Base-by-base conservation (phyloP, 1,284 basidiomycete species). In the Xerocomus minutiporus region DNA sequence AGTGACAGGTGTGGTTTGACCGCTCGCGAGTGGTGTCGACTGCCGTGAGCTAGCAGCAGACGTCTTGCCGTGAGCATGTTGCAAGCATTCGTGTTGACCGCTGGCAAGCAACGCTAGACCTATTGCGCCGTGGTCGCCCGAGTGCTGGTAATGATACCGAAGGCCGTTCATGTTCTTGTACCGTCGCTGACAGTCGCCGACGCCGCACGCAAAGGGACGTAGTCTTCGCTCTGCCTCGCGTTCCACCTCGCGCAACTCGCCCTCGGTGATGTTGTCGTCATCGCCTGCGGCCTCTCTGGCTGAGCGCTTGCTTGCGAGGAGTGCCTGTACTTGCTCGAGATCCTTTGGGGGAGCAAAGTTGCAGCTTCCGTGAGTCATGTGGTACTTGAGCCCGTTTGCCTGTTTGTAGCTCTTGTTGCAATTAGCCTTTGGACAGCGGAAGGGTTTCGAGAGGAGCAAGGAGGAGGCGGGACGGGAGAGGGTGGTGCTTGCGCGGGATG, bases 361-460 rank as follows among this genome's bases (percentile, higher is more conserved):
- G 73, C 94, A 98, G 60, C 89, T 90, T 4, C 96, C 91, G 67
- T 93, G 91, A 17, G 92, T 88, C 71, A 95, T 88, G 73, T 99
- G 96, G 73, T 98, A 98, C 77, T 99, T 98, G 63, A 99, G 79
- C 1, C 91, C 91, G 66, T 93, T 93, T 56, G 93, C 93, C 74
- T 98, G 96, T 78, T 98, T 98, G 81, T 99, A 99, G 43, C 86
- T 86, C 80, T 99, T 99, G 77, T 94, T 95, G 78, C 96, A 99
- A 52, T 97, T 96, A 0, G 91, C 88, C 62, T 96, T 96, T 13
- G 93, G 93, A 76, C 96, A 99, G 58, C 88, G 83, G 85, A 96
- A 99, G 0, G 96, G 96, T 72, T 97, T 97, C 59, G 80, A 86
- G 26, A 81, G 66, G 17, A 84, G 72, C 13, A 83, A 69, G 12